Conservation (phyloP, 805 yeast genomes). For the Candida takata region DNA sequence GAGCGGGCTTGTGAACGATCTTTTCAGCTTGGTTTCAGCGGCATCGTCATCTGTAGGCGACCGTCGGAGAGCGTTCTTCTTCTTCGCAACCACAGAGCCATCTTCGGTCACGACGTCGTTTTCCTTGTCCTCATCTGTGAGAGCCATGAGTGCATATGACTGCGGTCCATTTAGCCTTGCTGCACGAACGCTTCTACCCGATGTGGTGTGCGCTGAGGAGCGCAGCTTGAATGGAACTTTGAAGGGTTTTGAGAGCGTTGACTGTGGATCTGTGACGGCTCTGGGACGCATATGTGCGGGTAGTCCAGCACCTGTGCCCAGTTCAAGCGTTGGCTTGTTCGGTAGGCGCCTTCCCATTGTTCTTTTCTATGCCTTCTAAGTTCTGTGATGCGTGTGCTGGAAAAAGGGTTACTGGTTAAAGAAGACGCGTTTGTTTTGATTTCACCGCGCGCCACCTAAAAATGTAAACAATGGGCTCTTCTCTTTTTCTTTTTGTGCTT, state of each 20-base stretch:
- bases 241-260: constrained; percentile 58
- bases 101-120: constrained; percentile 30
- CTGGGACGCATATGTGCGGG: constrained; percentile 50
- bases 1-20: constrained; percentile 59
- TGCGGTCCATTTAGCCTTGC: constrained; percentile 31
- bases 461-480: too few species aligned
- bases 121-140: constrained; percentile 25
- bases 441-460: too few species aligned
- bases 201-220: constrained; percentile 17
- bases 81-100: constrained; percentile 27
- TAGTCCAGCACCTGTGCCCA: constrained; percentile 68
- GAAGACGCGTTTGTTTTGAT: too few species aligned
- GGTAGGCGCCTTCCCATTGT: constrained; percentile 34
- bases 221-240: constrained; percentile 47
- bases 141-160: constrained; percentile 33
- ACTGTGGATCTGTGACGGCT: constrained; percentile 43
- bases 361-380: too few species aligned
- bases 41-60: constrained; percentile 32
- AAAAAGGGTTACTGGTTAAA: too few species aligned
- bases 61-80: constrained; percentile 55
- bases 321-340: constrained; percentile 36
- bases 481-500: too few species aligned
- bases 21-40: constrained; percentile 35
- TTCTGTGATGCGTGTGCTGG: too few species aligned
- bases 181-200: constrained; percentile 20